Conservation (phyloP, 106 monocot genomes). For the Apostasia ramifera region DNA sequence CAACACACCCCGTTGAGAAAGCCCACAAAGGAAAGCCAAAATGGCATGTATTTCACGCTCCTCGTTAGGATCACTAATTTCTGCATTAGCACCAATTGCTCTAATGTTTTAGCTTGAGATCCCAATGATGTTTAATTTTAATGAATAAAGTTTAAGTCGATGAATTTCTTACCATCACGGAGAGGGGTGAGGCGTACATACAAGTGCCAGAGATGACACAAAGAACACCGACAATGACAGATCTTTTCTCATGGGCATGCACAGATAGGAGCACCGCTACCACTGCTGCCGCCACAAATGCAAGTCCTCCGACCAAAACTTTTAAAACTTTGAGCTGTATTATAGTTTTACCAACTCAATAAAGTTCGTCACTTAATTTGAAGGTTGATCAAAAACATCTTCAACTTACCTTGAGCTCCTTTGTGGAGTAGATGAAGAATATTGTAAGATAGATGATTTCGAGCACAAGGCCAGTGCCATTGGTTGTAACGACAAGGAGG, state of each 20-base stretch:
- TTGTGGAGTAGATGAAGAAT: no score
- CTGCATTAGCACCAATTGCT: neutral
- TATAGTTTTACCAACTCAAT: no score
- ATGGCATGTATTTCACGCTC: constrained; percentile 42
- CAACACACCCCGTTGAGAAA: constrained; percentile 31
- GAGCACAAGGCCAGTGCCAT: no score
- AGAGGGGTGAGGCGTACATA: constrained; percentile 41
- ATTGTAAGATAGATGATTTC: no score
- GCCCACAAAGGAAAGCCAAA: constrained; percentile 17
- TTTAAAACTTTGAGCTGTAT: no score
- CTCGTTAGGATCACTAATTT: constrained; percentile 21
- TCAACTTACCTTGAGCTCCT: no score
- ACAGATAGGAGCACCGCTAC: constrained; percentile 13
- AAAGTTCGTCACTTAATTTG: no score
- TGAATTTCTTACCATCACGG: constrained; percentile 20
- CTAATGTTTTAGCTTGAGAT: no score
- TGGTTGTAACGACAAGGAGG: constrained; percentile 48
- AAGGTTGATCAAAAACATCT: no score
- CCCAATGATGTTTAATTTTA: neutral
- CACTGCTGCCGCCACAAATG: neutral
- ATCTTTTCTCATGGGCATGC: constrained; percentile 22
- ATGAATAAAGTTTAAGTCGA: neutral
- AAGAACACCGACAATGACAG: constrained; percentile 28
- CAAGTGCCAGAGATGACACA: constrained; percentile 25
- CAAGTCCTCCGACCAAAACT: no score